Conservation (phyloP, 2,329 filamentous ascomycete genomes). For the Scorias spongiosa region DNA sequence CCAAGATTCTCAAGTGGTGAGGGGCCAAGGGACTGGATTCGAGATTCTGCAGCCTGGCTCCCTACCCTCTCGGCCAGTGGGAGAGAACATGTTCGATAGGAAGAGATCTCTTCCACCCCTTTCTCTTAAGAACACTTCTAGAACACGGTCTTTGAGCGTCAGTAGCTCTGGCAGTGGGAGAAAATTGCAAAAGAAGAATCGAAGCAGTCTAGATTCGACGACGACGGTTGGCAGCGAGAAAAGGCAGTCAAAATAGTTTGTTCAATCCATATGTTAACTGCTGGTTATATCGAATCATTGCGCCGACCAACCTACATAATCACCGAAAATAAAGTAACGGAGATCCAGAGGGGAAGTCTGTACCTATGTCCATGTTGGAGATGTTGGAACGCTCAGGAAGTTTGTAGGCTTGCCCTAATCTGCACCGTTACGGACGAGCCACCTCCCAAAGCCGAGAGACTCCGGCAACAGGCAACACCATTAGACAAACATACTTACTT, state of each 20-base stretch:
- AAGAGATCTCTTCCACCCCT: constrained; percentile 12
- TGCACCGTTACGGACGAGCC: too few relatives aligned
- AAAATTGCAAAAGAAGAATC: constrained; percentile 20
- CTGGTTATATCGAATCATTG: too few relatives aligned
- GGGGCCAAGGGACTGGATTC: constrained; percentile 20
- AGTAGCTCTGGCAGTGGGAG: constrained; percentile 10
- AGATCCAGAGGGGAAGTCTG: too few relatives aligned
- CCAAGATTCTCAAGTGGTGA: constrained; percentile 11
- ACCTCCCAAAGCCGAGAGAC: neutral
- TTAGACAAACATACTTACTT: neutral
- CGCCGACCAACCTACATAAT: too few relatives aligned
- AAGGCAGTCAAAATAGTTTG: neutral
- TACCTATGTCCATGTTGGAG: too few relatives aligned
- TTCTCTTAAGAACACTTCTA: constrained; percentile 13
- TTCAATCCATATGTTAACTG: neutral
- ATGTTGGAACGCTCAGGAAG: too few relatives aligned
- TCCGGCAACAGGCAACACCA: neutral
- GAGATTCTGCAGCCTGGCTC: constrained; percentile 21
- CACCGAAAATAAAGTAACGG: too few relatives aligned
- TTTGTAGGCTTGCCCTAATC: too few relatives aligned
- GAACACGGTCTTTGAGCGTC: constrained; percentile 5
- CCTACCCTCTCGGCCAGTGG: constrained; percentile 7
- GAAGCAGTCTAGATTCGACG: constrained; percentile 10
- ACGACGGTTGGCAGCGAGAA: constrained; percentile 2
- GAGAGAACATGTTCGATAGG: constrained; percentile 7